Percentiles rank a stretch among this genome's conserved stretches.
Conservation (phyloP, 2,329 filamentous ascomycete species). For the Echinosphaeria canescens region DNA sequence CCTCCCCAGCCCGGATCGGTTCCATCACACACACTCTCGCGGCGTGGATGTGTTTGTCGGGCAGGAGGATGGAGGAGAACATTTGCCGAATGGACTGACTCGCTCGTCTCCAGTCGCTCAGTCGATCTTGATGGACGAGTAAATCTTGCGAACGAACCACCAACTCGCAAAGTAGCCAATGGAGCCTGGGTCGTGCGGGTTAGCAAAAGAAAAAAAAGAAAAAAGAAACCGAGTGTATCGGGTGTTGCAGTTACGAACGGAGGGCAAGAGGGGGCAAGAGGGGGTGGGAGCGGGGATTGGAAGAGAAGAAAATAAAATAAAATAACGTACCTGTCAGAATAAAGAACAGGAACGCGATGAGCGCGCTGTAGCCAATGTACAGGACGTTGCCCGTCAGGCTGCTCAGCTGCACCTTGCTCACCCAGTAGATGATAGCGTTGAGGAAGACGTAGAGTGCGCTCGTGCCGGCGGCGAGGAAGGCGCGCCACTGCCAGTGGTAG, state of each 20-base stretch:
- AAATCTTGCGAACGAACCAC: constrained; percentile 87
- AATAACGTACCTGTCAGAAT: constrained; percentile 83
- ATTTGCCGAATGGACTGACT: too few relatives aligned
- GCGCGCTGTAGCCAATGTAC: constrained; percentile 78
- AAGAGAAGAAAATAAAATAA: too few relatives aligned
- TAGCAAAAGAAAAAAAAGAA: not conserved
- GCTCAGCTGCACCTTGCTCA: constrained; percentile 69
- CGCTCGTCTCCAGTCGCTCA: constrained; percentile 17
- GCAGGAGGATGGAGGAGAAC: too few relatives aligned
- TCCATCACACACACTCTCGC: too few relatives aligned
- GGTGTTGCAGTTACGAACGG: too few relatives aligned
- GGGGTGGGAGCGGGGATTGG: too few relatives aligned
- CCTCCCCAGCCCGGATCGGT: too few relatives aligned
- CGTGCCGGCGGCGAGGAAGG: constrained; percentile 79
- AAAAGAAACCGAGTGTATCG: too few relatives aligned
- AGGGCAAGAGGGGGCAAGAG: too few relatives aligned
- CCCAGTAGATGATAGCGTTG: constrained; percentile 79
- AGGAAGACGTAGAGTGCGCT: constrained; percentile 82
- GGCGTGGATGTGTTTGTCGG: too few relatives aligned
- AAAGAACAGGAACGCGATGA: constrained; percentile 83
- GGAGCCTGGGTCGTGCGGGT: constrained; percentile 34
- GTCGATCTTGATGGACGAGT: constrained; percentile 95
- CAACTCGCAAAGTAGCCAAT: constrained; percentile 94
- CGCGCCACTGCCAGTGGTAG: constrained; percentile 97
- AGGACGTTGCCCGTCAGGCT: constrained; percentile 73